A percentile compares a stretch with the other conserved stretches of the same genome.
These are phyloP conservation scores for Tricholoma sp. DNA, from an alignment of 768 basidiomycete genomes.

Conservation along the genomic window DNA sequence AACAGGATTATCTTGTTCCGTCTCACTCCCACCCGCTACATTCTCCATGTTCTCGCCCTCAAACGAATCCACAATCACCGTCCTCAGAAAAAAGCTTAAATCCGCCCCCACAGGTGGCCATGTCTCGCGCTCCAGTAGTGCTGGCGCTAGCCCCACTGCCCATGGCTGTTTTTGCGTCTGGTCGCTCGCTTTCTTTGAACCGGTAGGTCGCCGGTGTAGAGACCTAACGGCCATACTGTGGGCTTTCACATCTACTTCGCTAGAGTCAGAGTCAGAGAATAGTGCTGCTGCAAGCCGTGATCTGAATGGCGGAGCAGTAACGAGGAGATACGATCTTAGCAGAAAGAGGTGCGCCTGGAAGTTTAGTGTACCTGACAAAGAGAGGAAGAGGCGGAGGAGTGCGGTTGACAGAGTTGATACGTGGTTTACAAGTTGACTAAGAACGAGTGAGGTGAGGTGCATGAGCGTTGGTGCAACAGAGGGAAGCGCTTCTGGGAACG, in stretches of 20 bases:
- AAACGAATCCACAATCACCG: slow-evolving; percentile 81
- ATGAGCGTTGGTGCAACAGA: slow-evolving; percentile 58
- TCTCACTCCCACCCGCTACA: slow-evolving; percentile 21
- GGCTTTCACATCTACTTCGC: slow-evolving; percentile 30
- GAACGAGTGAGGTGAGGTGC: slow-evolving; percentile 57
- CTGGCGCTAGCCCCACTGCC: slow-evolving; percentile 70
- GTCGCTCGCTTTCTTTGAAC: slow-evolving; percentile 19
- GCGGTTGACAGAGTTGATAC: slow-evolving; percentile 60
- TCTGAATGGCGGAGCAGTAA: slow-evolving; percentile 71
- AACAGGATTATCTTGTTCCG: not conserved
- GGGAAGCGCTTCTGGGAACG: slow-evolving; percentile 58
- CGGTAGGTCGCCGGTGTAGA: slow-evolving; percentile 24
- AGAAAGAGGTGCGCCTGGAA: slow-evolving; percentile 62
- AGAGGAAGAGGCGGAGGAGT: slow-evolving; percentile 63
- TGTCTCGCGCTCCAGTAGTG: slow-evolving; percentile 63
- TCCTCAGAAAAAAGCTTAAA: slow-evolving; percentile 75
- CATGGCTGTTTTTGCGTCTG: slow-evolving; percentile 31
- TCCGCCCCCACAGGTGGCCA: slow-evolving; percentile 91
- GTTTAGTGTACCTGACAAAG: slow-evolving; percentile 58
- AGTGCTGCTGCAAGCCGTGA: slow-evolving; percentile 63
- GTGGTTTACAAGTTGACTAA: slow-evolving; percentile 56
- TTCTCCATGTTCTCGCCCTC: slow-evolving; percentile 24
- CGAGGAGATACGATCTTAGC: slow-evolving; percentile 69
- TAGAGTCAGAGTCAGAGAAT: slow-evolving; percentile 68
- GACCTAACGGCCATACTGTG: slow-evolving; percentile 31